A percentile compares a stretch with the other conserved stretches of the same genome.
phyloP scores from a whole-genome alignment of 116 monocot genomes.

The Thalassia testudinum region DNA sequence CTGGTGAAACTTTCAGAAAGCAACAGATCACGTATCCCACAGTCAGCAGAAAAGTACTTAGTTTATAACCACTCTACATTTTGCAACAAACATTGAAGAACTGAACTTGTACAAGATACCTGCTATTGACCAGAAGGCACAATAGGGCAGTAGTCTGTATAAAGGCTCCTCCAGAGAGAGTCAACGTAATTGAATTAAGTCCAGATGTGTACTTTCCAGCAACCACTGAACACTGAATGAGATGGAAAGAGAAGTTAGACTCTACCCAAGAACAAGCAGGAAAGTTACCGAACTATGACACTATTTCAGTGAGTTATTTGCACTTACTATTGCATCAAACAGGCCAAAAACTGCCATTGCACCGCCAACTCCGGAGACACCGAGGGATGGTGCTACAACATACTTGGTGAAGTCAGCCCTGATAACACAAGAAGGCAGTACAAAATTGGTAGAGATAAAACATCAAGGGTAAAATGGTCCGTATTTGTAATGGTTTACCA shows the following conservation, averaged over 20 bases:
- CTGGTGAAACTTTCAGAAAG: conserved; percentile 17
- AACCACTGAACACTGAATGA: conserved; percentile 57
- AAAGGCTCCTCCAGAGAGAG: conserved; percentile 52
- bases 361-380: conserved; percentile 86
- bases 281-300: too few relatives aligned
- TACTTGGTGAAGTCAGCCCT: conserved; percentile 90
- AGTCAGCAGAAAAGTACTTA: too few relatives aligned
- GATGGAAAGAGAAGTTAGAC: neutral
- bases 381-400: conserved; percentile 66
- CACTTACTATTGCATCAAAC: conserved; percentile 68
- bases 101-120: conserved; percentile 12
- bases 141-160: conserved; percentile 59
- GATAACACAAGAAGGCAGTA: neutral
- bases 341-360: conserved; percentile 84
- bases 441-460: too few relatives aligned
- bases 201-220: conserved; percentile 77
- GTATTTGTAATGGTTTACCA: too few relatives aligned
- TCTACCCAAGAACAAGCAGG: neutral
- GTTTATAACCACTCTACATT: too few relatives aligned
- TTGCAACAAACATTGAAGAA: too few relatives aligned
- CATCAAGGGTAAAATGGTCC: too few relatives aligned
- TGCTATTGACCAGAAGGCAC: conserved; percentile 66
- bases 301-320: too few relatives aligned
- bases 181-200: conserved; percentile 49
- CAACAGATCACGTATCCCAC: too few relatives aligned